Conservation (phyloP, 2,329 filamentous ascomycete species). For the Magnaporthales sp. region DNA sequence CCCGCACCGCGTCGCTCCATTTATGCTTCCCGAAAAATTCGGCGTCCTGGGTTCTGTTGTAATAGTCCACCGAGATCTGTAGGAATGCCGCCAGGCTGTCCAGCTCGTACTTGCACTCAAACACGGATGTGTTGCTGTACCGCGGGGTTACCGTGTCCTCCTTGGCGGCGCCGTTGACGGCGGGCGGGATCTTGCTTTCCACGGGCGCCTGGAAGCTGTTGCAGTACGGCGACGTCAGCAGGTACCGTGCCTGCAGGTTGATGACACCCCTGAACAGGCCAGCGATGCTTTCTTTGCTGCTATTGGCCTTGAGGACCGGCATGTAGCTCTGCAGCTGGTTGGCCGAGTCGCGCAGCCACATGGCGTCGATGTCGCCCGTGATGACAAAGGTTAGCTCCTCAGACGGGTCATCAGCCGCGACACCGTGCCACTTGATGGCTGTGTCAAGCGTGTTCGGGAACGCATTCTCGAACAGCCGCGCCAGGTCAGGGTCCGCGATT, state of each 20-base stretch:
- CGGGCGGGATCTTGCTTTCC: slow-evolving; percentile 57
- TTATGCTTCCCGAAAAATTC: slow-evolving; percentile 64
- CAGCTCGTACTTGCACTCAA: slow-evolving; percentile 95
- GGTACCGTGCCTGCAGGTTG: slow-evolving; percentile 66
- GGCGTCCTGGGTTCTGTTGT: slow-evolving; percentile 61
- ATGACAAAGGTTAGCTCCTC: slow-evolving; percentile 60
- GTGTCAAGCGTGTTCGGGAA: slow-evolving; percentile 60
- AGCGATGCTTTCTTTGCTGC: slow-evolving; percentile 49
- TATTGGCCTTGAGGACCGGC: slow-evolving; percentile 45
- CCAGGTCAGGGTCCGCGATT: slow-evolving; percentile 70
- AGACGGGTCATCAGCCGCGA: slow-evolving; percentile 11
- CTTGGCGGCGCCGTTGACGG: slow-evolving; percentile 46
- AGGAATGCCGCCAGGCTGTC: slow-evolving; percentile 86
- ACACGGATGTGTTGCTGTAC: slow-evolving; percentile 63
- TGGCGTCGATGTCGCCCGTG: slow-evolving; percentile 19
- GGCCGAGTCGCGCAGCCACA: slow-evolving; percentile 27
- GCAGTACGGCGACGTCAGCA: slow-evolving; percentile 69
- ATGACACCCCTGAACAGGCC: slow-evolving; percentile 66
- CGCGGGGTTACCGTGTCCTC: slow-evolving; percentile 54
- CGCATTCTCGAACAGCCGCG: slow-evolving; percentile 61
- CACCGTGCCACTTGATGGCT: slow-evolving; percentile 14
- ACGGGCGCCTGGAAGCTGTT: slow-evolving; percentile 88
- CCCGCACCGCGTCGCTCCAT: slow-evolving; percentile 66
- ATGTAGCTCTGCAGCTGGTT: slow-evolving; percentile 73
- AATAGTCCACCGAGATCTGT: slow-evolving; percentile 72